Percentiles rank a stretch among this genome's conserved stretches.
Conservation (phyloP, 768 basidiomycete genomes). For the Phanerochaete carnosa region DNA sequence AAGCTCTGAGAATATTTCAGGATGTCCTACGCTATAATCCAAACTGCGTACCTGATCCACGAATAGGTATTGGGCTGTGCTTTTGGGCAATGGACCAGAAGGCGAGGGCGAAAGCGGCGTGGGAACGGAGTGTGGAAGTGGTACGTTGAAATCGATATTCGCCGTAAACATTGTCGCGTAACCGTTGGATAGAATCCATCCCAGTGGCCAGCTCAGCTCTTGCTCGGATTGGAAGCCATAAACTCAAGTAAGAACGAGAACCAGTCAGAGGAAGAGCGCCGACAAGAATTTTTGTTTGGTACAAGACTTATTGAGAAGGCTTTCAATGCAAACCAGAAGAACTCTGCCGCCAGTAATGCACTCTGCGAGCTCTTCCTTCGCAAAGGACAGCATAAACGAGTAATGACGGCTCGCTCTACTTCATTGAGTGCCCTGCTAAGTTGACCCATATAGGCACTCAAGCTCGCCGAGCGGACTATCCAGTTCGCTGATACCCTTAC, state of each 20-base stretch:
- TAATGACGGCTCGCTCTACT: conserved; percentile 18
- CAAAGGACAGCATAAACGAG: conserved; percentile 62
- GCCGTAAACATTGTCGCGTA: background rate
- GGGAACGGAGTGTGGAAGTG: conserved; percentile 85
- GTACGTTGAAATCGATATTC: conserved; percentile 41
- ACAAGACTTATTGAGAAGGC: conserved; percentile 72
- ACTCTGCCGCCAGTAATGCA: conserved; percentile 80
- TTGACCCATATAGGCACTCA: conserved; percentile 58
- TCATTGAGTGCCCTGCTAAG: background rate
- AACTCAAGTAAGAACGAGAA: conserved; percentile 78
- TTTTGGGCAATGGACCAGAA: conserved; percentile 88
- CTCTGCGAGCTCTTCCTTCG: conserved; percentile 76
- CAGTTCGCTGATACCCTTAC: conserved; percentile 90
- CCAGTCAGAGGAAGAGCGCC: conserved; percentile 60
- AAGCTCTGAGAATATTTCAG: conserved; percentile 85
- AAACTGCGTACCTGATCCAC: conserved; percentile 82
- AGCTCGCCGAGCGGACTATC: conserved; percentile 90
- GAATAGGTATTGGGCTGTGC: conserved; percentile 94
- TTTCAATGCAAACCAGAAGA: conserved; percentile 77
- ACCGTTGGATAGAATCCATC: conserved; percentile 55
- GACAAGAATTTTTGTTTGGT: conserved; percentile 57
- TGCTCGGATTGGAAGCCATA: conserved; percentile 83
- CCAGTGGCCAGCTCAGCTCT: conserved; percentile 75
- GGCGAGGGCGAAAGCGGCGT: conserved; percentile 79
- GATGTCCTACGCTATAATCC: conserved; percentile 77